phyloP scores from a whole-genome alignment of 495 filamentous ascomycete species.

The Penicillium roqueforti region DNA sequence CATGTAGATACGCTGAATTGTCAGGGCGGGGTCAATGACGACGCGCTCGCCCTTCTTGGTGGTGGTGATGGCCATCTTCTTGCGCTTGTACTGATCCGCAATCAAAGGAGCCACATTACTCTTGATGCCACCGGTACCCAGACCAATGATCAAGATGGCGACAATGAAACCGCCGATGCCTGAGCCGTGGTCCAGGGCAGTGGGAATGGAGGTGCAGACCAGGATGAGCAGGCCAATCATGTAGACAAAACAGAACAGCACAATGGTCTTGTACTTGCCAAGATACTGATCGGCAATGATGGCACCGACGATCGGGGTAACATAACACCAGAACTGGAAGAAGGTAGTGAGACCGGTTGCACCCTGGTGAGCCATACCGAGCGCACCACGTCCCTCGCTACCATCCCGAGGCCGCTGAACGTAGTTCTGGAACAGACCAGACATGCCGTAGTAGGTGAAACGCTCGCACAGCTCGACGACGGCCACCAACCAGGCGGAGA shows the following conservation, averaged over 20 bases:
- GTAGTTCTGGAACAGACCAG: slow-evolving; percentile 55
- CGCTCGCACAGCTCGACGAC: slow-evolving; percentile 63
- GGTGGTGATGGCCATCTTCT: slow-evolving; percentile 51
- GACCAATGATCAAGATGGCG: slow-evolving; percentile 44
- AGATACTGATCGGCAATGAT: slow-evolving; percentile 63
- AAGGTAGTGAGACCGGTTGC: slow-evolving; percentile 58
- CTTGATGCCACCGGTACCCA: slow-evolving; percentile 70
- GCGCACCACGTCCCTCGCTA: slow-evolving; percentile 49
- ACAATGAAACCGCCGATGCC: slow-evolving; percentile 49
- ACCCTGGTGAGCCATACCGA: slow-evolving; percentile 50
- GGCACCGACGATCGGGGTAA: slow-evolving; percentile 56
- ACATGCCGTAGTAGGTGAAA: slow-evolving; percentile 64
- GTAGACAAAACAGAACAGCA: slow-evolving; percentile 50
- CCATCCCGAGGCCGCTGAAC: slow-evolving; percentile 47
- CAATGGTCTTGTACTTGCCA: slow-evolving; percentile 67
- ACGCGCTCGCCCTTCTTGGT: slow-evolving; percentile 64
- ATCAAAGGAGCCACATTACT: slow-evolving; percentile 58
- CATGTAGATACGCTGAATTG: slow-evolving; percentile 71
- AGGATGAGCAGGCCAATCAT: slow-evolving; percentile 46
- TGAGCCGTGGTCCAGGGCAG: slow-evolving; percentile 40
- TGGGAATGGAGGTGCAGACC: slow-evolving; percentile 46
- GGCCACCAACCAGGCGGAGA: slow-evolving; percentile 56
- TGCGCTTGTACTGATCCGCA: slow-evolving; percentile 70
- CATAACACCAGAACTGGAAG: slow-evolving; percentile 61
- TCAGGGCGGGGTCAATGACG: slow-evolving; percentile 70